Evolutionary conservation across 176 grass and related monocot species (phyloP), one percentile per base, ranked within the genome.

Genomic region (Thalia dealbata): DNA sequence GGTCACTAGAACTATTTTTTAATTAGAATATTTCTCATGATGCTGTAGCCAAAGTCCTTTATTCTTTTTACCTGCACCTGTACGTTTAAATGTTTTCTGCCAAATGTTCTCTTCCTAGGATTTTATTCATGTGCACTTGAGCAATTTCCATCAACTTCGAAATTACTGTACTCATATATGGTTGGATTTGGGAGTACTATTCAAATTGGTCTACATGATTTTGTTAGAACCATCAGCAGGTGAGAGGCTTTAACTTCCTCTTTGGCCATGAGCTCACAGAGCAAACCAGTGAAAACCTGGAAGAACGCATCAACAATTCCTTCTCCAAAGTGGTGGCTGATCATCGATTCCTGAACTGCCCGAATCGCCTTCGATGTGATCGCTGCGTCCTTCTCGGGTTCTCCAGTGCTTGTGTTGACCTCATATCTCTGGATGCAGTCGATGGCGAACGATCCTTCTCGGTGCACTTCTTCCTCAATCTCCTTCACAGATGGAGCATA

Each of bases 281-380:
- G 87, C 18, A 95, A 79, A 48, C 88, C 79, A 3, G 75, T 81
- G 69, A 91, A 99, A 78, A 55, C 83, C 41, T 85, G 72, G 72
- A 99, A 95, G 1, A 95, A 80, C 50, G 73, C 62, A 66, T 95
- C 95, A 10, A 99, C 81, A 69, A 91, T 82, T 43, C 82, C 79
- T 5, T 71, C 51, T 3, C 90, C 95, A 78, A 99, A 99, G 73
- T 95, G 90, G 83, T 99, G 87, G 77, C 79, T 81, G 24, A 99
- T 87, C 88, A 99, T 99, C 7, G 95, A 87, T 80, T 95, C 90
- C 74, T 99, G 95, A 67, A 99, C 91, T 18, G 90, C 88, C 69
- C 90, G 86, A 73, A 95, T 87, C 13, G 88, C 83, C 95, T 87
- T 89, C 13, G 95, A 86, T 71, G 86, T 79, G 71, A 87, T 84